Evolutionary conservation across 352 stramenopile genomes (phyloP), one percentile per base, ranked within the genome.

Genomic region (Phytophthora cryptogea): DNA sequence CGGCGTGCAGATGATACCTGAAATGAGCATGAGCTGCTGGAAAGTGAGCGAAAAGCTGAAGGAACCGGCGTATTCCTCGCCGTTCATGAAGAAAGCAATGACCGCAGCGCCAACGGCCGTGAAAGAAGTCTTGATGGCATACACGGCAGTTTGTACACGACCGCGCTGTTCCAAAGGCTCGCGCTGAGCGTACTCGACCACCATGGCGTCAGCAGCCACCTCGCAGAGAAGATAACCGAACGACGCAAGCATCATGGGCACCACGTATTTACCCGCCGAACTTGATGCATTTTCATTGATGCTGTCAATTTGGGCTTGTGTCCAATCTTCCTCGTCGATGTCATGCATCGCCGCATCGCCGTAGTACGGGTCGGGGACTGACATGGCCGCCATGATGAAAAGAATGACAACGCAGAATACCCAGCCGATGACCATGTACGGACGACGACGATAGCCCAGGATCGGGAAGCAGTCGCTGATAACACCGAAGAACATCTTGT

Each of bases 211-310:
- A 1, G 76, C 74, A 0, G 76, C 66, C 10, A 83, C 75, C 6
- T 89, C 79, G 35, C 66, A 72, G 0, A 83, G n/a, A 5, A 87
- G 45, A 20, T 83, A 89, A 4, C 79, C 77, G 36, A 86, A 80
- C 0, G 72, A 70, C 0, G 76, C 73, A 9, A 89, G 46, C 75
- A 87, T 84, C 76, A 87, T 82, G 4, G 69, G 68, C 30, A 86
- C 43, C 1, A 86, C 70, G 27, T 83, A 83, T 47, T 76, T 70
- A 8, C 63, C 66, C n/a, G 63, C 76, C 8, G 63, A 60, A 33
- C 52, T 68, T 2, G 68, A 44, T 6, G 72, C 72, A 14, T 28
- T 36, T 30, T 31, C 32, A 13, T 80, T 80, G 46, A 80, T 78
- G 30, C 54, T 77, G 23, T 30, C 51, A 37, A 68, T 63, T 54